phyloP scores from a whole-genome alignment of 129 eudicot species.

The Rutidosis leptorrhynchoides region DNA sequence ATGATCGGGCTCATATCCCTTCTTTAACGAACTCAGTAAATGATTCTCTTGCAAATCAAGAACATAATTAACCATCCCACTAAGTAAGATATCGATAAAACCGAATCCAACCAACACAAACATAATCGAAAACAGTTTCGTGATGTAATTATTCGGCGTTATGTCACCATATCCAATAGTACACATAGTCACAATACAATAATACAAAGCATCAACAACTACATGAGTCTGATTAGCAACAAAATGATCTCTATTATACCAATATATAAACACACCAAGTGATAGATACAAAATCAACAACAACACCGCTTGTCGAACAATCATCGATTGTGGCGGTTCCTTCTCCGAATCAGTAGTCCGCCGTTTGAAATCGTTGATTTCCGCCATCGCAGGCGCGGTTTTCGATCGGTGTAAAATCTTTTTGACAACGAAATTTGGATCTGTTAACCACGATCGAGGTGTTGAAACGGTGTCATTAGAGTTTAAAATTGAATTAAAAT shows the following conservation, averaged over 20 bases:
- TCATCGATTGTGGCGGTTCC: conserved; percentile 46
- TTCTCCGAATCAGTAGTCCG: conserved; percentile 8
- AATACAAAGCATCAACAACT: conserved; percentile 89
- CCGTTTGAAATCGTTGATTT: conserved; percentile 52
- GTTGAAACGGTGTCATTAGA: background rate
- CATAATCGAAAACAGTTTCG: conserved; percentile 69
- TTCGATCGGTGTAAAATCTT: conserved; percentile 77
- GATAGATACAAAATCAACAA: conserved; percentile 59
- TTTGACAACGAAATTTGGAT: conserved; percentile 51
- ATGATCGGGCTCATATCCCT: conserved; percentile 26
- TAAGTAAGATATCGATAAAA: conserved; percentile 81
- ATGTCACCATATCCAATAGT: conserved; percentile 98
- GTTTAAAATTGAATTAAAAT: background rate
- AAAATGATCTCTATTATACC: conserved; percentile 53
- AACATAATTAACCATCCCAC: conserved; percentile 91
- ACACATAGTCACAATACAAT: conserved; percentile 94
- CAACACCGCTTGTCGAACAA: conserved; percentile 66
- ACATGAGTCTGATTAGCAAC: conserved; percentile 66
- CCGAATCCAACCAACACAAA: conserved; percentile 94
- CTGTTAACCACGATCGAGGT: conserved; percentile 52
- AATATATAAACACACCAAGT: conserved; percentile 78
- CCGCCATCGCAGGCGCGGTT: conserved; percentile 98
- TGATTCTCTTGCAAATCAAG: conserved; percentile 92
- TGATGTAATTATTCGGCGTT: conserved; percentile 58
- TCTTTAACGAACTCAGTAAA: conserved; percentile 53